These are phyloP conservation scores for Chlamydomonas eustigma DNA, from an alignment of 139 green algal species.

Conservation along the genomic window DNA sequence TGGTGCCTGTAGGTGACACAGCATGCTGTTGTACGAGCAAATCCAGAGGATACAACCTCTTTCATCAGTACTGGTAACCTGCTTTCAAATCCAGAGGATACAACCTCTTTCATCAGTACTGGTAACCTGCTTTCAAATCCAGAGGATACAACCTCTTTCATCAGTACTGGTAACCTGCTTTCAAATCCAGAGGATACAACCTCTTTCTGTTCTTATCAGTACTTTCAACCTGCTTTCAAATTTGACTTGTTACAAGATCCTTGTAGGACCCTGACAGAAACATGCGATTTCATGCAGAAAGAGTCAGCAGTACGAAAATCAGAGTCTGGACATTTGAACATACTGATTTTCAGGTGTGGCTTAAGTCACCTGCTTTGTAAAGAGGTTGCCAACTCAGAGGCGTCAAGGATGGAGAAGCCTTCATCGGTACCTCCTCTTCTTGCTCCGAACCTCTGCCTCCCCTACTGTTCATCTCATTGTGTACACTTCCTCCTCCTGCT, in stretches of 20 bases:
- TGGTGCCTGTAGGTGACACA: background rate
- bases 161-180: background rate
- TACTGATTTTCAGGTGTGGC: background rate
- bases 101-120: background rate
- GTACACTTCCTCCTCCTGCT: background rate
- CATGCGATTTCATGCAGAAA: too few species aligned
- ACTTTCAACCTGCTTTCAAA: background rate
- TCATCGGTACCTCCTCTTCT: background rate
- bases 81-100: background rate
- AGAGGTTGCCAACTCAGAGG: background rate
- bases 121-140: background rate
- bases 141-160: too few species aligned
- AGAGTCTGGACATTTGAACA: background rate
- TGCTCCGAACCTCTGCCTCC: background rate
- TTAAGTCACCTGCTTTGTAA: background rate
- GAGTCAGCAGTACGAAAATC: too few species aligned
- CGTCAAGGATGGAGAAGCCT: background rate
- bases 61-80: background rate
- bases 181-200: too few species aligned
- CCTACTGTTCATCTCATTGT: background rate
- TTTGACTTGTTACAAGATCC: too few species aligned
- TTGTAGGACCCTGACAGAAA: too few species aligned
- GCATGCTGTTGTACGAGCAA: too few species aligned
- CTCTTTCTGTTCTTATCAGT: background rate
- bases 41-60: too few species aligned